Conservation (phyloP, 1,139 yeast species). For the Yamadazyma triangularis region DNA sequence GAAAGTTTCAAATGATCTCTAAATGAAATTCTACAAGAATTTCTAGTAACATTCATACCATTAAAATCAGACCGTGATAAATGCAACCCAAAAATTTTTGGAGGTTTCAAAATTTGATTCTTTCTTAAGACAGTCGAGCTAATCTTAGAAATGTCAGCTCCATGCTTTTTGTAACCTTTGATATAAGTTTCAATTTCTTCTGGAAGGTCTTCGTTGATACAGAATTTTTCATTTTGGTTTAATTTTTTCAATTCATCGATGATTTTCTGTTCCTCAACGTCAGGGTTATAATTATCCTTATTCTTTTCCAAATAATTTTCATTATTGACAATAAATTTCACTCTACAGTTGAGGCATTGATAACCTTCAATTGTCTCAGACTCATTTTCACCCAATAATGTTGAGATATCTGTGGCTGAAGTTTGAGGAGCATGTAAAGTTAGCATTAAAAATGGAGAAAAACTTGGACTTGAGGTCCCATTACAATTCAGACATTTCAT, state of each 20-base stretch:
- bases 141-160: constrained; percentile 40
- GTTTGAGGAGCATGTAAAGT: constrained; percentile 74
- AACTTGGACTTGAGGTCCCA: constrained; percentile 54
- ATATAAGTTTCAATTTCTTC: constrained; percentile 42
- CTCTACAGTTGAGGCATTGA: constrained; percentile 69
- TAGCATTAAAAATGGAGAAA: constrained; percentile 63
- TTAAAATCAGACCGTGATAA: constrained; percentile 76
- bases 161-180: constrained; percentile 38
- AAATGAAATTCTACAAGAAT: constrained; percentile 68
- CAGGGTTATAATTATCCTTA: constrained; percentile 3
- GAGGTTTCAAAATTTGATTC: constrained; percentile 60
- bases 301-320: constrained; percentile 16
- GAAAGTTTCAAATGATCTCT: constrained; percentile 53
- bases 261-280: constrained; percentile 14
- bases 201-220: constrained; percentile 61
- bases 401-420: constrained; percentile 42
- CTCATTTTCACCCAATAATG: constrained; percentile 52
- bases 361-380: constrained; percentile 76
- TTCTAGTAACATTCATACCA: constrained; percentile 66
- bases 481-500: constrained; percentile 68
- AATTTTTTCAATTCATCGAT: constrained; percentile 25
- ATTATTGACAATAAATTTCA: constrained; percentile 41
- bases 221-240: constrained; percentile 27
- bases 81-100: constrained; percentile 70
- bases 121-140: constrained; percentile 66